Evolutionary conservation across 2,329 filamentous ascomycete genomes (phyloP).

Genomic region (Scleromitrula shiraiana): DNA sequence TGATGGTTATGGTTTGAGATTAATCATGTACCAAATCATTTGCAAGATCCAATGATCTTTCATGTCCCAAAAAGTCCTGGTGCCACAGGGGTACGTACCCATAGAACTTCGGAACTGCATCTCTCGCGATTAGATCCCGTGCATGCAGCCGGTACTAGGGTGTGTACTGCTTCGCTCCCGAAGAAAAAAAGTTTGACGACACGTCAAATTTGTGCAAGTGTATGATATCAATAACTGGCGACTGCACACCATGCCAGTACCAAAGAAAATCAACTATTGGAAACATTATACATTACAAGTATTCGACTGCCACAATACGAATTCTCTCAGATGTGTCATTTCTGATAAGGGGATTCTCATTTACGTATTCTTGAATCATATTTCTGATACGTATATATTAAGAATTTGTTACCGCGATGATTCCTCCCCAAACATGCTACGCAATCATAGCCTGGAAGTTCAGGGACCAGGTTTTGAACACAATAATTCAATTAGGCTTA

Average conservation of each 20-base stretch:
- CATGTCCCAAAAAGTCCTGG: background rate
- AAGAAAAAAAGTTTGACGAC: background rate
- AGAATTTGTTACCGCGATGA: too few species aligned
- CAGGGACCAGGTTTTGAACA: background rate
- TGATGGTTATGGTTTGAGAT: background rate
- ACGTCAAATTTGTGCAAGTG: background rate
- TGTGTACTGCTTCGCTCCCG: background rate
- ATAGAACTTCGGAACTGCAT: background rate
- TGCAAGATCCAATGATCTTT: background rate
- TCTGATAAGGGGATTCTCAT: too few species aligned
- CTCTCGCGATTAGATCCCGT: background rate
- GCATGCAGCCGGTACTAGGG: too few species aligned
- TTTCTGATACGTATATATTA: too few species aligned
- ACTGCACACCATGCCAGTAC: too few species aligned
- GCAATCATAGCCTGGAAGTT: background rate
- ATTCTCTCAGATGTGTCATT: too few species aligned
- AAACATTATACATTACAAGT: too few species aligned
- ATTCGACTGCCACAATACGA: too few species aligned
- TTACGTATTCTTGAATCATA: too few species aligned
- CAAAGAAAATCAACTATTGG: too few species aligned
- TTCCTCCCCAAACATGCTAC: background rate
- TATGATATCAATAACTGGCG: too few species aligned
- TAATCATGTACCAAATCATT: background rate
- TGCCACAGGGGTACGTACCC: background rate
- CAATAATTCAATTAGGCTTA: too few species aligned